Evolutionary conservation across 2,329 filamentous ascomycete genomes (phyloP).

Genomic region (Penicillium decumbens): DNA sequence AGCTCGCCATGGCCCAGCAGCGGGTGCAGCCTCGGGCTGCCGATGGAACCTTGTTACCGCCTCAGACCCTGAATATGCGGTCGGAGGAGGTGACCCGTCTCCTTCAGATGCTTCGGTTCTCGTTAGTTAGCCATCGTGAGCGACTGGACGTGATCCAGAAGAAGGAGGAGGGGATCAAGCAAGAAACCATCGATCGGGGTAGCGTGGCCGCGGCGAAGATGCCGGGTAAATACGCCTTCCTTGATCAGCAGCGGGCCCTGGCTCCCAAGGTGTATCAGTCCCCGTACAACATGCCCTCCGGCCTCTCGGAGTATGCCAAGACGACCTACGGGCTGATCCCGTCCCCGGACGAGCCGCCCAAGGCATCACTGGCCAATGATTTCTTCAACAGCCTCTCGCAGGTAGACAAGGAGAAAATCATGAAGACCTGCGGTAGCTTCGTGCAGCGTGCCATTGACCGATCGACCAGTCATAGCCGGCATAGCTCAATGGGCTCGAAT

Average conservation of each 20-base stretch:
- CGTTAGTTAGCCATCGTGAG: constrained; percentile 39
- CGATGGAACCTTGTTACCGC: constrained; percentile 37
- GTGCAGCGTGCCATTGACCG: constrained; percentile 39
- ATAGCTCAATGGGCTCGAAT: constrained; percentile 36
- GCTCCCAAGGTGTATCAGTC: constrained; percentile 41
- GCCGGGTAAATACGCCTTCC: constrained; percentile 38
- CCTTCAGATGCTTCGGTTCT: constrained; percentile 44
- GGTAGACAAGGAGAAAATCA: constrained; percentile 41
- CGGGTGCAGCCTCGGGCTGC: constrained; percentile 38
- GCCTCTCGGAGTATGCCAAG: constrained; percentile 41
- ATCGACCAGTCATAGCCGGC: constrained; percentile 35
- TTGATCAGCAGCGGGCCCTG: constrained; percentile 38
- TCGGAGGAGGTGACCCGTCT: constrained; percentile 42
- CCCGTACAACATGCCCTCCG: constrained; percentile 43
- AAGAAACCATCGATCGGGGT: constrained; percentile 31
- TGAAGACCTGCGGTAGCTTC: constrained; percentile 42
- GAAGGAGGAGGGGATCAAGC: constrained; percentile 34
- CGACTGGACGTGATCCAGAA: constrained; percentile 38
- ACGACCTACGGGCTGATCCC: constrained; percentile 37
- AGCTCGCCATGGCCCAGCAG: constrained; percentile 44
- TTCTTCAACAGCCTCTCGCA: constrained; percentile 39
- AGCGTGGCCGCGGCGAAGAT: constrained; percentile 30
- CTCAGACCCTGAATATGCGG: constrained; percentile 42
- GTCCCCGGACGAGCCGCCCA: constrained; percentile 32
- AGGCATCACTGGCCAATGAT: constrained; percentile 40